Evolutionary conservation across 192 early-diverging fungal genomes (phyloP).

Genomic region (Entophlyctis helioformis): DNA sequence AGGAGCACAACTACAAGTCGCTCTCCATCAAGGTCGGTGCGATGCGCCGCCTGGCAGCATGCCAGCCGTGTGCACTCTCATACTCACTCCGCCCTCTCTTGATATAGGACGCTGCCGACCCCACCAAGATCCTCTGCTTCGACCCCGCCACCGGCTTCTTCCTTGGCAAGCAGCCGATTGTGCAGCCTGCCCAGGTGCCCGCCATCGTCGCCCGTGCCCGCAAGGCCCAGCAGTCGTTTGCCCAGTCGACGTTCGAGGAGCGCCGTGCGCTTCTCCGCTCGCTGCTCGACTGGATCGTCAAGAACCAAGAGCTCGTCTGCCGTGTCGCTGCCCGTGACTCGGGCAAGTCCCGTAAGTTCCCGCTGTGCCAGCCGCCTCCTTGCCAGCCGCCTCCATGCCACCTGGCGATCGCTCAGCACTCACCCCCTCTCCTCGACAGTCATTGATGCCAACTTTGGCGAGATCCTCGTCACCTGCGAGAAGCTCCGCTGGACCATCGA

Average conservation of each 20-base stretch:
- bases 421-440: conserved; percentile 15
- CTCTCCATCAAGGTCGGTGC: too few species aligned
- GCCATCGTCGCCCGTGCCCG: conserved; percentile 41
- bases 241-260: conserved; percentile 56
- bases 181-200: conserved; percentile 43
- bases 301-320: conserved; percentile 65
- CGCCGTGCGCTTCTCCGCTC: conserved; percentile 59
- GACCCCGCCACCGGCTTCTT: conserved; percentile 74
- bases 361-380: background rate
- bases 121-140: conserved; percentile 59
- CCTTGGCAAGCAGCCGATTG: conserved; percentile 46
- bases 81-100: too few species aligned
- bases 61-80: too few species aligned
- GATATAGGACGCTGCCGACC: conserved; percentile 16
- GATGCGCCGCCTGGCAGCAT: too few species aligned
- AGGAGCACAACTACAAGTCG: too few species aligned
- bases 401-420: background rate
- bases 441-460: conserved; percentile 73
- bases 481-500: conserved; percentile 70
- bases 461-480: conserved; percentile 67
- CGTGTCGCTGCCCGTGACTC: conserved; percentile 61
- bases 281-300: conserved; percentile 56
- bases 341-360: conserved; percentile 53
- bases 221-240: conserved; percentile 56
- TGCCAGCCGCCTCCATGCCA: background rate